Evolutionary conservation across 176 grass and related monocot species (phyloP), one percentile per base, ranked within the genome.

Genomic region (Rhynchospora pubera): DNA sequence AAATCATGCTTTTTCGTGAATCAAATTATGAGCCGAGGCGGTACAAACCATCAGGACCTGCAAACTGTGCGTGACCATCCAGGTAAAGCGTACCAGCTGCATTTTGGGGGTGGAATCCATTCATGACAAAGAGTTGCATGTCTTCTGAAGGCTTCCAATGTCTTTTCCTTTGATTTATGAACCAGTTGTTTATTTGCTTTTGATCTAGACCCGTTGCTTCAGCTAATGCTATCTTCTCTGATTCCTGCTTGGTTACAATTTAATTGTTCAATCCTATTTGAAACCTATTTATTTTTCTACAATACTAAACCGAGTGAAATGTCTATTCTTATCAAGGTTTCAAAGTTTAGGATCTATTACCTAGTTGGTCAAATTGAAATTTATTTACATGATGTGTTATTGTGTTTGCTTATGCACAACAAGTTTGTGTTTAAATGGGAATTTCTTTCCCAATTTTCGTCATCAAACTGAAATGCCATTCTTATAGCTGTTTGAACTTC

Each of bases 181-280:
- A 97, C 95, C 95, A 97, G 83, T 97, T 97, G 83, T 93, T 98
- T 84, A 98, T 93, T 89, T 98, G 95, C 78, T 93, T 98, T 86
- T 89, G 92, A 85, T 94, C 90, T 32, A 98, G 90, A n/a, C 95
- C 92, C 0, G 95, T 98, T 15, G 92, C 53, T 81, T 94, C 85
- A 15, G 90, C 95, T 61, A 98, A 67, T 63, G 87, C 87, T 2
- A 87, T 81, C 85, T 98, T 98, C 89, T 98, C 92, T 15, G 84
- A 74, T 85, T 98, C 95, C 95, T 98, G 89, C 28, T 22, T 56
- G 14, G 14, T 50, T 4, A 55, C 7, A 39, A 75, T 51, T 26
- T 42, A 26, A 51, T 16, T 75, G 12, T 75, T 15, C 53, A 55
- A 76, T 76, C 26, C 72, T 18, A 77, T 18, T 56, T 56, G 2